Conservation (phyloP, 2,329 filamentous ascomycete species). For the Thermoascus crustaceus region DNA sequence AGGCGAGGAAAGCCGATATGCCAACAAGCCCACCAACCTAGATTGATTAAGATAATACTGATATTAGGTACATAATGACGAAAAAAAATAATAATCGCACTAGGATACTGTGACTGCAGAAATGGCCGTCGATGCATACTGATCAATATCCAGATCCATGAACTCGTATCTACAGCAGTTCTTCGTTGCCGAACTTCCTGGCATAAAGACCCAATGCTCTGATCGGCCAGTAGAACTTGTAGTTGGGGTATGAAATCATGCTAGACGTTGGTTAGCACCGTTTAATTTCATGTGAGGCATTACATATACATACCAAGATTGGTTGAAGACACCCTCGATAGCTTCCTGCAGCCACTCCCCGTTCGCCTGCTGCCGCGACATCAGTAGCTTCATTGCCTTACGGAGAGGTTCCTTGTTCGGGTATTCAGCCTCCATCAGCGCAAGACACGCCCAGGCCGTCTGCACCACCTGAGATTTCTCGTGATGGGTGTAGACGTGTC, state of each 20-base stretch:
- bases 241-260: slow-evolving; percentile 99
- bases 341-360: slow-evolving; percentile 94
- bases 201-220: slow-evolving; percentile 90
- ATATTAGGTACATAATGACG: no score
- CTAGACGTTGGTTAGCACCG: slow-evolving; percentile 33
- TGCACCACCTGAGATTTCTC: slow-evolving; percentile 82
- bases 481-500: slow-evolving; percentile 66
- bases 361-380: slow-evolving; percentile 74
- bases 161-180: slow-evolving; percentile 37
- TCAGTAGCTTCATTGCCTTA: slow-evolving; percentile 69
- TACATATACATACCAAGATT: slow-evolving; percentile 67
- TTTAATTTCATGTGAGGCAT: neutral
- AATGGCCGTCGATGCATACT: no score
- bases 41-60: no score
- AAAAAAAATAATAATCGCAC: no score
- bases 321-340: slow-evolving; percentile 98
- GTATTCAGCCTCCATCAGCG: slow-evolving; percentile 72
- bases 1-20: no score
- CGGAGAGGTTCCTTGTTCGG: slow-evolving; percentile 64
- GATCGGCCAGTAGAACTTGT: slow-evolving; percentile 93
- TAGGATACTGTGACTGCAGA: no score
- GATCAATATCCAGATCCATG: no score
- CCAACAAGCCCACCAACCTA: no score
- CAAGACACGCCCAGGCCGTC: slow-evolving; percentile 84
- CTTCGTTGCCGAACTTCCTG: slow-evolving; percentile 59